Evolutionary conservation across 257 asterid species (phyloP).

Genomic region (Ehretia macrophylla): DNA sequence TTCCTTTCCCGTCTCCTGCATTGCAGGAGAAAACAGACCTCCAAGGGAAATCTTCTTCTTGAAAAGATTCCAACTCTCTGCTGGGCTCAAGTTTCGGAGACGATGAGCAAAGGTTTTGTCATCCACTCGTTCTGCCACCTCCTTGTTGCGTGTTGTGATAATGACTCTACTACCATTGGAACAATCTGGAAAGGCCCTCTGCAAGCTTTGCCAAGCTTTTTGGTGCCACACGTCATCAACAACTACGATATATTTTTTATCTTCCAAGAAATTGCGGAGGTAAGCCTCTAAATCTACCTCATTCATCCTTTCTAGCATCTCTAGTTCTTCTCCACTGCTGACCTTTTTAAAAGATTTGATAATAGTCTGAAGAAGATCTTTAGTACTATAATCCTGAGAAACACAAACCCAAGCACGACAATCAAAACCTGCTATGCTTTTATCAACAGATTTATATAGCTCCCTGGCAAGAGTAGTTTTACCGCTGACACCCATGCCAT

Average conservation of each 20-base stretch:
- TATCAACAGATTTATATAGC: background rate
- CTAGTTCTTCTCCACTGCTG: background rate
- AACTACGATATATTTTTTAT: slow-evolving; percentile 5
- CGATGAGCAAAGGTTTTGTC: background rate
- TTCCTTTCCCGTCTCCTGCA: background rate
- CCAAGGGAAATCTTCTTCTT: background rate
- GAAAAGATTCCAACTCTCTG: slow-evolving; percentile 13
- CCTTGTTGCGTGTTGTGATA: slow-evolving; percentile 9
- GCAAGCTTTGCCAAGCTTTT: slow-evolving; percentile 6
- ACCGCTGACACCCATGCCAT: slow-evolving; percentile 20
- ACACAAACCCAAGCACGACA: slow-evolving; percentile 9
- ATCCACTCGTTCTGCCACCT: slow-evolving; percentile 6
- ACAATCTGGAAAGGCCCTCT: slow-evolving; percentile 9
- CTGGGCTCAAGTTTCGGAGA: background rate
- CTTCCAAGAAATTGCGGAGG: background rate
- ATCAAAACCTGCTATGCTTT: background rate
- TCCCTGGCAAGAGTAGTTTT: slow-evolving; percentile 9
- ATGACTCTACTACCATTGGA: slow-evolving; percentile 9
- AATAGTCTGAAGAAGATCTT: slow-evolving; percentile 1
- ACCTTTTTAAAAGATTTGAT: background rate
- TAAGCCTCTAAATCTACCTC: background rate
- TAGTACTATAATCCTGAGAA: slow-evolving; percentile 3
- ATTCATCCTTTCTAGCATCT: slow-evolving; percentile 3
- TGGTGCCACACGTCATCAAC: slow-evolving; percentile 5
- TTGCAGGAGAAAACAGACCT: background rate